Percentiles rank a stretch among this genome's conserved stretches.
phyloP scores from a whole-genome alignment of 106 monocot species.

The Apostasia shenzhenica region DNA sequence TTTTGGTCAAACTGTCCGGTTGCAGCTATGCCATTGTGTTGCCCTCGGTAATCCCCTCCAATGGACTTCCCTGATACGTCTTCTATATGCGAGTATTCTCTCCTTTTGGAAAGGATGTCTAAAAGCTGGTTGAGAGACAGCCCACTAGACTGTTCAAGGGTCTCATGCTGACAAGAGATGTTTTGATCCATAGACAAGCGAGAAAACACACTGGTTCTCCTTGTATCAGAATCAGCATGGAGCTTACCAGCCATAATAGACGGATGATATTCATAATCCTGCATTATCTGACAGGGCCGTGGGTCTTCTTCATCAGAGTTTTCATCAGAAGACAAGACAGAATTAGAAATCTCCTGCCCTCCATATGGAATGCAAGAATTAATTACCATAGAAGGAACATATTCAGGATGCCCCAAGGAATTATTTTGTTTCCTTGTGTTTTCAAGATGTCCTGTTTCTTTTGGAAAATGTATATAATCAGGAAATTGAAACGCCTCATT shows the following conservation, averaged over 20 bases:
- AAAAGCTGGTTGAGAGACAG: not conserved
- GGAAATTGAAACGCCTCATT: not conserved
- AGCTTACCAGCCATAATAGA: not conserved
- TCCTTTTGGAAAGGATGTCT: not conserved
- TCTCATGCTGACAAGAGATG: not conserved
- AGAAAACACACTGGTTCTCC: not conserved
- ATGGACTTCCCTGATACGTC: not conserved
- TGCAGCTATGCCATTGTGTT: not conserved
- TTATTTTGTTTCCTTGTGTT: not conserved
- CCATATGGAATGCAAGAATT: slow-evolving; percentile 1
- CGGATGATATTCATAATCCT: not conserved
- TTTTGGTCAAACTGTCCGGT: not conserved
- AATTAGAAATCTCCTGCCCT: not conserved
- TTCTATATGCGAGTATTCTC: not conserved
- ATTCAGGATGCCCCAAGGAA: not conserved
- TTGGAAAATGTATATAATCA: not conserved
- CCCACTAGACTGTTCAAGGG: not conserved
- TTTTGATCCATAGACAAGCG: not conserved
- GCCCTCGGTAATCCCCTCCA: not conserved
- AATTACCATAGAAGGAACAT: not conserved
- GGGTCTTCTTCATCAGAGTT: not conserved
- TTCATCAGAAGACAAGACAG: not conserved
- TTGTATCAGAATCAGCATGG: not conserved
- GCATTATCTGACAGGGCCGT: not conserved
- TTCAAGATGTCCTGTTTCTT: not conserved